phyloP scores from a whole-genome alignment of 192 early-diverging fungal genomes.

The Pilobolus umbonatus region DNA sequence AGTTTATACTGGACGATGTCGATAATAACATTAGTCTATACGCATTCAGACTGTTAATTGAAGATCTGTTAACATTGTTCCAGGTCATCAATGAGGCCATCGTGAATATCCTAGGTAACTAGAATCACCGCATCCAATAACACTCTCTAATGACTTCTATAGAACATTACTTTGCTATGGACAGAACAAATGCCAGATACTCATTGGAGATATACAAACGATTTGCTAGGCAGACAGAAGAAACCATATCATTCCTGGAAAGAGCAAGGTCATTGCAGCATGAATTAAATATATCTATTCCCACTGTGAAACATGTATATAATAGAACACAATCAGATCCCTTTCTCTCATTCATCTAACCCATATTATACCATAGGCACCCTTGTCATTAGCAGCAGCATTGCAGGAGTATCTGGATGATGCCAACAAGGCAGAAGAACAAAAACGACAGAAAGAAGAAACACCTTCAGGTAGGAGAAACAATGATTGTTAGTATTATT shows the following conservation, averaged over 20 bases:
- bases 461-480: not conserved
- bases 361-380: constrained; percentile 14
- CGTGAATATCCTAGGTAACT: constrained; percentile 67
- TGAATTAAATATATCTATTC: constrained; percentile 64
- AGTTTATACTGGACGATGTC: constrained; percentile 71
- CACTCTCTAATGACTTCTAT: not conserved
- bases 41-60: constrained; percentile 66
- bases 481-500: not conserved
- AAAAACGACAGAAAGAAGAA: constrained; percentile 7
- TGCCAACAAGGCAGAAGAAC: constrained; percentile 7
- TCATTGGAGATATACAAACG: constrained; percentile 72
- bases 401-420: constrained; percentile 32
- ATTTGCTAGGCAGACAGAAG: constrained; percentile 70
- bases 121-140: not conserved
- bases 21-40: constrained; percentile 72
- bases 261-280: constrained; percentile 56
- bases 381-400: constrained; percentile 27
- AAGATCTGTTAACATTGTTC: constrained; percentile 69
- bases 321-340: not conserved
- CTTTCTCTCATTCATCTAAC: too few relatives aligned
- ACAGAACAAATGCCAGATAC: constrained; percentile 55
- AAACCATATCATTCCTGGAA: constrained; percentile 63
- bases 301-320: constrained; percentile 68
- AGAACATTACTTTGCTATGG: constrained; percentile 76
- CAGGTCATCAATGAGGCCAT: constrained; percentile 78